Base-by-base conservation (phyloP, 176 grass and related monocot genomes). In the Ampelocalamus luodianensis region DNA sequence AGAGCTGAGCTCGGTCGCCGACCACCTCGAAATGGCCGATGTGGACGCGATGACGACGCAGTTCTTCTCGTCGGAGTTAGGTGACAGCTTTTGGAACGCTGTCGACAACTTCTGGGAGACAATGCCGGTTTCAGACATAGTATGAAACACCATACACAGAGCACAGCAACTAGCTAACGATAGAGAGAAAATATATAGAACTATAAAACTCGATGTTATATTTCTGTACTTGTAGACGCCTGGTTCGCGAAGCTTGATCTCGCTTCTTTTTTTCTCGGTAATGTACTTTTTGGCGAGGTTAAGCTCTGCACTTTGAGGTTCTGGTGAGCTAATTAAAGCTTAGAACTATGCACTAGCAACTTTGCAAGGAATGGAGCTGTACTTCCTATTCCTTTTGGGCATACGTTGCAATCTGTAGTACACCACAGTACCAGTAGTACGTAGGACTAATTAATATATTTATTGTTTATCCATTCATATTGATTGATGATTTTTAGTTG, bases 91-190 rank as follows among this genome's bases (percentile, higher is more conserved):
- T 11, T 95, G 90, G 93, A 81, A 29, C 11, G 80, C 69, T 10
- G 71, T 87, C 5, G 88, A 92, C 10, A 89, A 71, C 49, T 90
- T 90, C 83, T 95, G 93, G 93, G 87, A 85, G 40, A 83, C 80
- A 3, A 49, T 61, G 14, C 61, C 68, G 12, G 42, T 62, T 10
- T 20, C 80, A 24, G 80, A 72, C 73, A 42, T 64, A 24, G 37
- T 85, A 85, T 10, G 36, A 20, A 50, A 15, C 34, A 9, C 59
- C 38, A 5, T 46, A 73, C 26, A 53, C 44, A 15, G 22, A 20
- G 8, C 22, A 34, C 40, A 63, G 55, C 53, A 32, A 22, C 16
- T 39, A 71, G 34, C 66, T 45, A 81, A 4, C 43, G 17, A 48
- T 58, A 38, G 32, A 3, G 20, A 39, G 73, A 58, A 53, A 10